phyloP scores from a whole-genome alignment of 352 stramenopile genomes.

The Saprolegnia diclina region DNA sequence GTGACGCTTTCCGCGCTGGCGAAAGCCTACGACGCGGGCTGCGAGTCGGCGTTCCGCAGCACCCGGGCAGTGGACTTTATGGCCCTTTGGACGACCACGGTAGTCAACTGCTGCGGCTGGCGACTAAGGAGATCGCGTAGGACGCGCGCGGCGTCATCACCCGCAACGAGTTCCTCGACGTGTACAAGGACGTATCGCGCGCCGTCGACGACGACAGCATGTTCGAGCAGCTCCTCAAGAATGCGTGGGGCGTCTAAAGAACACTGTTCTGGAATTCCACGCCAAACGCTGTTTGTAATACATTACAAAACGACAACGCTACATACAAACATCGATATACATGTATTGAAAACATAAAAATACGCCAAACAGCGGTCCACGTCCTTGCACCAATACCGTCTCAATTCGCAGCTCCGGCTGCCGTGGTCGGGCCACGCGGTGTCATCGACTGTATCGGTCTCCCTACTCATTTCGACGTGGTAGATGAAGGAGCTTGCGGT shows the following conservation, averaged over 20 bases:
- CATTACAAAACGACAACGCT: too few species aligned
- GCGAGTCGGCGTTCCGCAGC: constrained; percentile 45
- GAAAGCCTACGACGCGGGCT: constrained; percentile 46
- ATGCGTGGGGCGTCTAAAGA: constrained; percentile 44
- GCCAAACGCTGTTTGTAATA: too few species aligned
- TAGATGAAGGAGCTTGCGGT: too few species aligned
- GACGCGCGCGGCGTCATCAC: constrained; percentile 36
- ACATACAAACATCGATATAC: too few species aligned
- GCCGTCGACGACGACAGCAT: constrained; percentile 52
- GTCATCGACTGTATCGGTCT: too few species aligned
- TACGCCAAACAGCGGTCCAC: too few species aligned
- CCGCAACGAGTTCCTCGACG: constrained; percentile 52
- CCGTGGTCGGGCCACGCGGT: too few species aligned
- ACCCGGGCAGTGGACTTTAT: background rate
- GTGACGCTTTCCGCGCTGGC: constrained; percentile 44
- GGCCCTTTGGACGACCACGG: background rate
- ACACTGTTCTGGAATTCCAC: background rate
- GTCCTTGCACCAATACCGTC: too few species aligned
- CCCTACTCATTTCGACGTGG: too few species aligned
- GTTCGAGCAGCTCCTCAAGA: constrained; percentile 57
- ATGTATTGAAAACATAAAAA: too few species aligned
- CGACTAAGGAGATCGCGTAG: background rate
- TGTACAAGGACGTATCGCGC: constrained; percentile 65
- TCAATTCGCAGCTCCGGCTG: too few species aligned
- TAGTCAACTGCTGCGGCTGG: background rate